Evolutionary conservation across 169 alveolate genomes (phyloP).

Genomic region (Neospora caninum): DNA sequence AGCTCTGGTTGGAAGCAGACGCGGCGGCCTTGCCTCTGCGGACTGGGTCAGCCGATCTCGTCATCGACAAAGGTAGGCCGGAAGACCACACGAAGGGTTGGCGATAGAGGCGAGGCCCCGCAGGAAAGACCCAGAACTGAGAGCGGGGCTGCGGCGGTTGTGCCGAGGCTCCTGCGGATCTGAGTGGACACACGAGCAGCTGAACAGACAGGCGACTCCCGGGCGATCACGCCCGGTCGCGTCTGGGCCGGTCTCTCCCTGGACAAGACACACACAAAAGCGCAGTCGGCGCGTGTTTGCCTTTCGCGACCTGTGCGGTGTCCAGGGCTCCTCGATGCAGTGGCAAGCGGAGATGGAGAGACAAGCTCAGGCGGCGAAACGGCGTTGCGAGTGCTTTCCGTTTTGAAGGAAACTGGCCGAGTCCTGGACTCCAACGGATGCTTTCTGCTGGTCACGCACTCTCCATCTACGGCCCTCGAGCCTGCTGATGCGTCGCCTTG

Average conservation of each 20-base stretch:
- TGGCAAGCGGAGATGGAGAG: background rate
- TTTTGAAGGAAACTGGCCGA: background rate
- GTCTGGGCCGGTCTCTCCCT: too few relatives aligned
- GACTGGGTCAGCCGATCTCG: background rate
- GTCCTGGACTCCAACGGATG: background rate
- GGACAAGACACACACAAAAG: too few relatives aligned
- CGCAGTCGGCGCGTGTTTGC: too few relatives aligned
- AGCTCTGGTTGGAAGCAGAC: background rate
- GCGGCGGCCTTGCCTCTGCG: background rate
- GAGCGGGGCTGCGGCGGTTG: background rate
- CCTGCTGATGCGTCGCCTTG: too few relatives aligned
- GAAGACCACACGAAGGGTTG: background rate
- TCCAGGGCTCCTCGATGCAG: background rate
- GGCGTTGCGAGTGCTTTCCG: background rate
- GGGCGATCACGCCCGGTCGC: too few relatives aligned
- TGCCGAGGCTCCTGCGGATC: too few relatives aligned
- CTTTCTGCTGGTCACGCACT: background rate
- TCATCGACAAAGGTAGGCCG: constrained; percentile 30
- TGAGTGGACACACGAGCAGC: too few relatives aligned
- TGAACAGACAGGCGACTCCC: too few relatives aligned
- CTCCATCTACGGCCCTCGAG: background rate
- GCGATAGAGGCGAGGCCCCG: background rate
- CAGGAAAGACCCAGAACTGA: background rate
- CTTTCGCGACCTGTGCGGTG: background rate
- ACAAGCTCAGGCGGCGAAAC: background rate